phyloP scores from a whole-genome alignment of 176 grass and related monocot species.

The Eragrostis curvula region DNA sequence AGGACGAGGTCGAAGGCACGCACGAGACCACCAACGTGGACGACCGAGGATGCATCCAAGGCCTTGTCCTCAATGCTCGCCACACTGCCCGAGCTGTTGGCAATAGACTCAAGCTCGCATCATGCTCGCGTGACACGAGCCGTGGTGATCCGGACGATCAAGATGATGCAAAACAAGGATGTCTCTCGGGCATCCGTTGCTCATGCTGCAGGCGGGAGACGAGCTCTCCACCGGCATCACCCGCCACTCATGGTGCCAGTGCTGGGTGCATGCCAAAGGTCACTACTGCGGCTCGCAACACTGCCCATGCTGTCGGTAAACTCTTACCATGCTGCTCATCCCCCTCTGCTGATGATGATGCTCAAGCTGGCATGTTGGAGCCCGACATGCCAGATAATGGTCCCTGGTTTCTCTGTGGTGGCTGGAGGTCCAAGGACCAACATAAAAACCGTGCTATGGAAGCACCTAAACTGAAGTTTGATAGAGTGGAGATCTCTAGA shows the following conservation, averaged over 20 bases:
- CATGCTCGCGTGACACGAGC: not conserved
- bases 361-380: too few species aligned
- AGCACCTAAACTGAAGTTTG: not conserved
- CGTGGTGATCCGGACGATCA: not conserved
- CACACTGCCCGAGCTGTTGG: not conserved
- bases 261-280: not conserved
- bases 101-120: not conserved
- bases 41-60: not conserved
- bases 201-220: too few species aligned
- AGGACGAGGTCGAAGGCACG: constrained; percentile 7
- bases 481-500: not conserved
- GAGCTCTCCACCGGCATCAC: not conserved
- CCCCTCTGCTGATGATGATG: too few species aligned
- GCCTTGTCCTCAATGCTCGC: not conserved
- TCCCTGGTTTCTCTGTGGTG: not conserved
- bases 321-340: not conserved
- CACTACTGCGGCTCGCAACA: not conserved
- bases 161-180: not conserved
- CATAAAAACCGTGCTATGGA: not conserved
- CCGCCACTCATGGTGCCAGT: not conserved
- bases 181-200: not conserved
- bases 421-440: not conserved
- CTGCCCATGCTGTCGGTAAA: constrained; percentile 3
- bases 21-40: not conserved
- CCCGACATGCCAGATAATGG: not conserved